phyloP scores from a whole-genome alignment of 495 filamentous ascomycete genomes.

The Neurospora sublineolata region DNA sequence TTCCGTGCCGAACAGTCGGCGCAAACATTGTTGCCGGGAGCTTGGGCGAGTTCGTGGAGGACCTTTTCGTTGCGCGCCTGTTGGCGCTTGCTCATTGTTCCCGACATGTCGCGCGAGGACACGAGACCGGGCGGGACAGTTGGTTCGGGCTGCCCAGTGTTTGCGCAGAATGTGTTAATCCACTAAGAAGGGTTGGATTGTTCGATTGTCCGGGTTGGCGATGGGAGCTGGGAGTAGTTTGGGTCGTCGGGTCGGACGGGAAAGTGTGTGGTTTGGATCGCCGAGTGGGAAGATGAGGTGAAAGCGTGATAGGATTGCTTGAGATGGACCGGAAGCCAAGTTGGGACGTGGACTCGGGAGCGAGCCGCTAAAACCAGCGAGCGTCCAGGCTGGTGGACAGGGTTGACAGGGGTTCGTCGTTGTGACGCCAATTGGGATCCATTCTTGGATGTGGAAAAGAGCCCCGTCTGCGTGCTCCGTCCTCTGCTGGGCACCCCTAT shows the following conservation, averaged over 20 bases:
- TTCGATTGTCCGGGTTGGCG: background rate
- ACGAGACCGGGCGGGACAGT: background rate
- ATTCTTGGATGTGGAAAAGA: background rate
- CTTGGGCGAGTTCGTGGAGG: constrained; percentile 82
- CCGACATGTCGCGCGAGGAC: constrained; percentile 32
- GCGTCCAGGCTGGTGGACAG: background rate
- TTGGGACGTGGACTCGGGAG: background rate
- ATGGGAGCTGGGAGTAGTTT: background rate
- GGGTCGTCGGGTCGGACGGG: background rate
- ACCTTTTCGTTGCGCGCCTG: constrained; percentile 91
- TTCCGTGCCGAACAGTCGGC: constrained; percentile 87
- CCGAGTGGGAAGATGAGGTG: background rate
- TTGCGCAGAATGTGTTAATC: background rate
- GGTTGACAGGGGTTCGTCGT: background rate
- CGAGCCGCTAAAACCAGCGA: background rate
- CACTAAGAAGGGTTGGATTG: background rate
- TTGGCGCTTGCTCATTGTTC: constrained; percentile 71
- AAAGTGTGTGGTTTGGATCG: background rate
- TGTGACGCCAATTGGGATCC: background rate
- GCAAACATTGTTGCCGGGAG: constrained; percentile 88
- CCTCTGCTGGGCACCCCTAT: background rate
- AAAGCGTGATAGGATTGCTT: background rate
- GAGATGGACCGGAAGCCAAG: background rate
- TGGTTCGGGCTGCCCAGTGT: background rate
- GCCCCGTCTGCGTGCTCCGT: background rate